These are phyloP conservation scores for Phytophthora vignae DNA, from an alignment of 352 stramenopile genomes.

Conservation along the genomic window DNA sequence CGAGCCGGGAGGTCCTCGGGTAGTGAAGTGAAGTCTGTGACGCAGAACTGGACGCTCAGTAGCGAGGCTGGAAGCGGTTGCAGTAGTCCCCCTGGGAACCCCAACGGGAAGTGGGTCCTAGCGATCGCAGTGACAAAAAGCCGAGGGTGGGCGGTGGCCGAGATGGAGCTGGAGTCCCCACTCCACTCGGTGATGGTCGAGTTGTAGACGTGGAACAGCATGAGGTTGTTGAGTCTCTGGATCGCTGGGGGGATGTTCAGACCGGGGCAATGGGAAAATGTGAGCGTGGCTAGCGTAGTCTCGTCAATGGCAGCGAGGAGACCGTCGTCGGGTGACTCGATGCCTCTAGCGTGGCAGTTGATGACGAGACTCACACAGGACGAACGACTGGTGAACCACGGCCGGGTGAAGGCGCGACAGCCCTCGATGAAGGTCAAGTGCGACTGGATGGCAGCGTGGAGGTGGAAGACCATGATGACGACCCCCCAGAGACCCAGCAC, in stretches of 20 bases:
- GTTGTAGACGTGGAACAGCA: conserved; percentile 25
- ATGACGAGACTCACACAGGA: conserved; percentile 13
- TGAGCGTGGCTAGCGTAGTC: conserved; percentile 3
- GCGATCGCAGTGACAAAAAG: not conserved
- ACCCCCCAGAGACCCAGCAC: not conserved
- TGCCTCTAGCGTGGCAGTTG: conserved; percentile 9
- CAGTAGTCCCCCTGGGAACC: conserved; percentile 7
- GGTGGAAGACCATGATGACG: not conserved
- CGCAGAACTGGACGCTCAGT: conserved; percentile 13
- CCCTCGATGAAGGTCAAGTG: conserved; percentile 3
- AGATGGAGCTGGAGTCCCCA: not conserved
- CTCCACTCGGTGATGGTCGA: conserved; percentile 20
- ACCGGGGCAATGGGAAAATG: conserved; percentile 4
- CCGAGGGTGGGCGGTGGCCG: not conserved
- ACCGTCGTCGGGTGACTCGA: not conserved
- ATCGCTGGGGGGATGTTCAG: conserved; percentile 6
- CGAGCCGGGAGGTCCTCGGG: conserved; percentile 4
- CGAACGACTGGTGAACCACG: not conserved
- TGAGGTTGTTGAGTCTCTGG: conserved; percentile 8
- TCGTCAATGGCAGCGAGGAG: not conserved
- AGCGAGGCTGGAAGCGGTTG: conserved; percentile 11
- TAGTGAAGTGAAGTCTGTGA: conserved; percentile 10
- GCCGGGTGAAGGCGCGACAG: conserved; percentile 3
- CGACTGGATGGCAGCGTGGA: not conserved
- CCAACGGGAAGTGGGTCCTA: not conserved